phyloP scores from a whole-genome alignment of 805 yeast species.

The Saccharomyces mikatae region DNA sequence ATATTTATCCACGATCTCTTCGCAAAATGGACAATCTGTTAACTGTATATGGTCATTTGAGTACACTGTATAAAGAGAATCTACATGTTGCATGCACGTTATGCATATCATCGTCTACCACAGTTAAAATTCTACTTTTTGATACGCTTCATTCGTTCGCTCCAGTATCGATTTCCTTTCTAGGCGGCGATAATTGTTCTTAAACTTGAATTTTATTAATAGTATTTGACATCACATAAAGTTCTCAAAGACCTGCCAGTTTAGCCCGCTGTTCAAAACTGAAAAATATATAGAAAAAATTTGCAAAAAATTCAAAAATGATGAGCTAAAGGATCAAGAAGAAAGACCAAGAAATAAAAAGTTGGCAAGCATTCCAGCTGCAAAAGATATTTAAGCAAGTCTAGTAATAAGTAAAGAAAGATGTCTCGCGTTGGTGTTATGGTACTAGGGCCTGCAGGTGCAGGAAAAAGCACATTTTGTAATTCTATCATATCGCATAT shows the following conservation, averaged over 20 bases:
- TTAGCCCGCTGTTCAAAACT: background rate
- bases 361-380: background rate
- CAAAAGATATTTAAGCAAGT: background rate
- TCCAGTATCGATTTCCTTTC: background rate
- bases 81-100: conserved; percentile 67
- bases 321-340: background rate
- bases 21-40: conserved; percentile 68
- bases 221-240: background rate
- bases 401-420: background rate
- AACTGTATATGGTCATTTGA: conserved; percentile 72
- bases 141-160: background rate
- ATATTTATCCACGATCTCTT: conserved; percentile 76
- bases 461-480: conserved; percentile 91
- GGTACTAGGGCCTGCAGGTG: conserved; percentile 97
- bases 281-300: background rate
- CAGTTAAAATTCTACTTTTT: background rate
- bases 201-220: background rate
- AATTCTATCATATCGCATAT: conserved; percentile 78
- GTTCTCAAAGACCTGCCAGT: background rate
- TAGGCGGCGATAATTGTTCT: background rate
- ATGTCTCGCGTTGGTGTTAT: conserved; percentile 95
- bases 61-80: conserved; percentile 60
- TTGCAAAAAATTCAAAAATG: background rate
- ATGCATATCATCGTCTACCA: conserved; percentile 65
- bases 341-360: background rate